Evolutionary conservation across 306 rosid species (phyloP), one percentile per base, ranked within the genome.

Genomic region (Prunus campanulata): DNA sequence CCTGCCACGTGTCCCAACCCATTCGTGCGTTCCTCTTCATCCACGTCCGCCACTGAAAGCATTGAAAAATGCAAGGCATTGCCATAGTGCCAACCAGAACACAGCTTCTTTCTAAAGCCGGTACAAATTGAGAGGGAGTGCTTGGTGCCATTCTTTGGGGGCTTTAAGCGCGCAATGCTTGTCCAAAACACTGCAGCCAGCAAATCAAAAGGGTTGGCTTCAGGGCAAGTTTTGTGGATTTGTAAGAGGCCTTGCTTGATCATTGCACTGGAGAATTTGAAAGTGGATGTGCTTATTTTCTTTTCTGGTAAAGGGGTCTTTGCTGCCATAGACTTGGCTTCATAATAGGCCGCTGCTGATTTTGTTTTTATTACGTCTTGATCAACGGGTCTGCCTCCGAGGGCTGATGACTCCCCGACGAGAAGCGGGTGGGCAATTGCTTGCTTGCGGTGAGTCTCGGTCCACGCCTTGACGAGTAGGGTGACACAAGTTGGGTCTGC

Each of bases 171-270:
- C 1, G 82, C 72, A 42, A 93, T 29, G 3, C 90, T 81, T 0
- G 80, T 66, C 91, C 96, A 93, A 32, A 93, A 89, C 77, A 93
- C 77, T 12, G 91, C 90, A 0, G 85, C 76, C 1, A 90, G 94
- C 7, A 87, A 62, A 47, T 93, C 93, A 44, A 93, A 90, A 5
- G 93, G 90, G 4, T 91, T 89, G 47, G 82, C 91, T 50, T 77
- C 39, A 11, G 88, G 77, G 52, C 87, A 83, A 8, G 18, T 18
- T 35, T 60, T n/a, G 14, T 72, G 71, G 70, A 82, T 13, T 29
- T 78, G 49, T 2, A 56, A 52, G 59, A 91, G 85, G 27, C 76
- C 55, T 6, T 71, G 72, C 7, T 81, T 57, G 16, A 89, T 86
- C n/a, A 44, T 66, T 68, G 90, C 84, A 66, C 49, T 15, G 4